Percentiles rank a stretch among this genome's conserved stretches.
phyloP scores from a whole-genome alignment of 345 rosid genomes.

The Ceriops tagal region DNA sequence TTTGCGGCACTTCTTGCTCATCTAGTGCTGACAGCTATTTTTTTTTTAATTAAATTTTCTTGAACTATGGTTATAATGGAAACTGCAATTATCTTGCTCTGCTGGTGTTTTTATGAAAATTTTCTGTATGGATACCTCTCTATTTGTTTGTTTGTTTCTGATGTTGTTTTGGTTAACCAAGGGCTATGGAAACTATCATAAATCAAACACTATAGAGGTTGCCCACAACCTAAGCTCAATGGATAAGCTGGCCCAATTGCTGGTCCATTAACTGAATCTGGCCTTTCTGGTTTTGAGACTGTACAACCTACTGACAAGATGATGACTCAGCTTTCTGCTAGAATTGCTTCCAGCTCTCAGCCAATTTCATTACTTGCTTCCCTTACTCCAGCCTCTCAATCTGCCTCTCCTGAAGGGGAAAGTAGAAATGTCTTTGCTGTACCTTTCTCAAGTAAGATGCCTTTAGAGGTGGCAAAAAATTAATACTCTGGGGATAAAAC shows the following conservation, averaged over 20 bases:
- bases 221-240: conserved; percentile 10
- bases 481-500: conserved; percentile 25
- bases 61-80: no score
- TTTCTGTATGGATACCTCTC: not conserved
- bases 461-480: conserved; percentile 29
- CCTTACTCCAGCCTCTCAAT: conserved; percentile 18
- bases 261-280: conserved; percentile 4
- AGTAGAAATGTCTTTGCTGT: conserved; percentile 25
- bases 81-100: no score
- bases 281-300: conserved; percentile 8
- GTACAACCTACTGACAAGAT: conserved; percentile 7
- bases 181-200: conserved; percentile 99
- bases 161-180: conserved; percentile 20
- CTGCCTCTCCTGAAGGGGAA: conserved; percentile 29
- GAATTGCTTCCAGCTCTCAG: conserved; percentile 21
- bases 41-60: not conserved
- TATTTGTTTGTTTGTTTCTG: conserved; percentile 14
- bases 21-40: not conserved
- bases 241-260: not conserved
- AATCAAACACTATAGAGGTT: conserved; percentile 38
- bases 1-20: not conserved
- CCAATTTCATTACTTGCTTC: conserved; percentile 26
- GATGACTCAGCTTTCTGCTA: not conserved
- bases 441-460: conserved; percentile 20
- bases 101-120: not conserved